Base-by-base conservation (phyloP, 257 asterid species). In the Solanum corneliomulleri region DNA sequence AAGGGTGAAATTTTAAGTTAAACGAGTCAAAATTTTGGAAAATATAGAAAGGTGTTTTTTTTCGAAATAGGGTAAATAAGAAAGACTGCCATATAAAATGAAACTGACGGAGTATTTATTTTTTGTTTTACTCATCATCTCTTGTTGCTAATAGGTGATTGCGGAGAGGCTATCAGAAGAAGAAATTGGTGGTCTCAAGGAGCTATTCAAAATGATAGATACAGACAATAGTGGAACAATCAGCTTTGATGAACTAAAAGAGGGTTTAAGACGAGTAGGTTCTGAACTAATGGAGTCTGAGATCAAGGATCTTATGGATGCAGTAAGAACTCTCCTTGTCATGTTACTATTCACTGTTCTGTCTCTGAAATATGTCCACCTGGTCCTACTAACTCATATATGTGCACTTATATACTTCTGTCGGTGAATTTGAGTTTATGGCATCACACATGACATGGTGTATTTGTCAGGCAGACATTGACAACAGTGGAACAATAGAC, bases 261-360 rank as follows among this genome's bases (percentile, higher is more conserved):
- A 96, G 88, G 99, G 99, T 41, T 89, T 95, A 88, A 90, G 87
- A 89, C 88, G 95, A 91, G 99, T 96, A 21, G 99, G 99, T 37
- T 95, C 99, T 21, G 98, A 95, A 88, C 92, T 96, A 14, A 95
- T 95, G 98, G 99, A 96, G 88, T 94, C 99, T 33, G 99, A 96
- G 91, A 96, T 96, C 71, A 93, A 93, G 91, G 94, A 93, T 91
- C 98, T 96, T 64, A 96, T 96, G 99, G 92, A 91, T 20, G 98
- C 99, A 25, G 99, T 96, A 93, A 29, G 93, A 74, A 82, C 62
- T 69, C 23, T 86, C 83, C 52, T 14, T 42, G 27, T 45, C 56
- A 1, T 49, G 58, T 80, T 62, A 45, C 75, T 68, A 68, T 68
- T 68, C 75, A 29, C 75, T 64, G 18, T 83, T 33, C 25, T 20